phyloP scores from a whole-genome alignment of 1,139 yeast genomes.

The Debaryomycetaceae sp. region DNA sequence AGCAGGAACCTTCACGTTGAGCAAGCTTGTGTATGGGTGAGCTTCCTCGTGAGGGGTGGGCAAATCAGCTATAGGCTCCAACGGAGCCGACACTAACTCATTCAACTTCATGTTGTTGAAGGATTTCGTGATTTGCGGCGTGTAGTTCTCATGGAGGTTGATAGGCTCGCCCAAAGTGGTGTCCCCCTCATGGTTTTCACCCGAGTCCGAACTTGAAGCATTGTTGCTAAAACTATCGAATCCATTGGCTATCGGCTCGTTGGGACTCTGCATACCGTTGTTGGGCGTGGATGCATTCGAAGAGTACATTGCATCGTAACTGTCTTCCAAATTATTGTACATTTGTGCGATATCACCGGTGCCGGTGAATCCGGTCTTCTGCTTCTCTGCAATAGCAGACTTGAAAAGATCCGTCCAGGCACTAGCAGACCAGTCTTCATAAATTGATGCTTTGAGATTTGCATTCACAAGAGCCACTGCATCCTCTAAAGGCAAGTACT shows the following conservation, averaged over 20 bases:
- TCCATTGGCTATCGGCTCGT: constrained; percentile 1
- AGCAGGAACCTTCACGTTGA: neutral
- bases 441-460: constrained; percentile 25
- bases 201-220: constrained; percentile 4
- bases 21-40: constrained; percentile 9
- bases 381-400: constrained; percentile 13
- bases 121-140: neutral
- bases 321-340: constrained; percentile 26
- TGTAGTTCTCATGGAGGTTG: constrained; percentile 3
- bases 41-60: constrained; percentile 22
- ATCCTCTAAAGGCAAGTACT: constrained; percentile 43
- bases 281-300: neutral
- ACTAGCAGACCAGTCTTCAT: constrained; percentile 33
- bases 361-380: constrained; percentile 20
- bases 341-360: constrained; percentile 30
- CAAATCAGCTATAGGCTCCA: constrained; percentile 20
- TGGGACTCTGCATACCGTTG: constrained; percentile 1
- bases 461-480: constrained; percentile 31
- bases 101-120: neutral
- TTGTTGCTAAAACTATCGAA: constrained; percentile 14
- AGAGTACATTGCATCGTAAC: constrained; percentile 12
- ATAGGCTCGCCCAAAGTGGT: constrained; percentile 8
- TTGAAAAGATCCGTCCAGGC: constrained; percentile 44
- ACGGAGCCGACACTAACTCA: constrained; percentile 4
- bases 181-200: constrained; percentile 1